Percentiles rank a stretch among this genome's conserved stretches.
These are phyloP conservation scores for Isabelozyma heimii DNA, from an alignment of 805 yeast genomes.

Conservation along the genomic window DNA sequence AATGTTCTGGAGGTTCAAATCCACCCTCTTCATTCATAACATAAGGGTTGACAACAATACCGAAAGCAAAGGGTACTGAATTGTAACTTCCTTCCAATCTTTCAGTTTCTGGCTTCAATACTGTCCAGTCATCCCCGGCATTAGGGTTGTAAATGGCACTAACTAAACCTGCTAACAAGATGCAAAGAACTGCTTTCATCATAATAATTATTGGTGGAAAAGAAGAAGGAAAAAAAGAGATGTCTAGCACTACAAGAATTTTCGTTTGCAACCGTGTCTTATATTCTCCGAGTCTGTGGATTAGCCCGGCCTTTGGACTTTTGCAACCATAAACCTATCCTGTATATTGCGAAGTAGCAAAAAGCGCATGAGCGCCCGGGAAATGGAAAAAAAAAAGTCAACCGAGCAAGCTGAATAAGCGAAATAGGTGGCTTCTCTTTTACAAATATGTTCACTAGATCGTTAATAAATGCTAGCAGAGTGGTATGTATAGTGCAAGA, in stretches of 20 bases:
- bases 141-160: slow-evolving; percentile 19
- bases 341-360: background rate
- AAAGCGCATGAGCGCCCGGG: background rate
- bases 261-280: background rate
- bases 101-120: slow-evolving; percentile 19
- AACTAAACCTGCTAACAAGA: background rate
- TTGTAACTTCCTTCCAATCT: slow-evolving; percentile 14
- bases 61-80: slow-evolving; percentile 33
- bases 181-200: background rate
- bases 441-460: slow-evolving; percentile 5
- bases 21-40: slow-evolving; percentile 15
- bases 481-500: slow-evolving; percentile 6
- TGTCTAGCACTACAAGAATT: slow-evolving; percentile 1
- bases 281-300: background rate
- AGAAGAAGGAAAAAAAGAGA: slow-evolving; percentile 1
- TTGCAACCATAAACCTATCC: background rate
- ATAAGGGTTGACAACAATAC: slow-evolving; percentile 31
- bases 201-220: background rate
- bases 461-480: slow-evolving; percentile 9
- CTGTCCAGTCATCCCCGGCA: slow-evolving; percentile 35
- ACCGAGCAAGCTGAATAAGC: background rate
- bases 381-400: background rate
- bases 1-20: slow-evolving; percentile 13
- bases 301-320: background rate
- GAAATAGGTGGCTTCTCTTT: background rate